A percentile compares a stretch with the other conserved stretches of the same genome.
Evolutionary conservation across 306 rosid genomes (phyloP).

Genomic region (Hippophae rhamnoides): DNA sequence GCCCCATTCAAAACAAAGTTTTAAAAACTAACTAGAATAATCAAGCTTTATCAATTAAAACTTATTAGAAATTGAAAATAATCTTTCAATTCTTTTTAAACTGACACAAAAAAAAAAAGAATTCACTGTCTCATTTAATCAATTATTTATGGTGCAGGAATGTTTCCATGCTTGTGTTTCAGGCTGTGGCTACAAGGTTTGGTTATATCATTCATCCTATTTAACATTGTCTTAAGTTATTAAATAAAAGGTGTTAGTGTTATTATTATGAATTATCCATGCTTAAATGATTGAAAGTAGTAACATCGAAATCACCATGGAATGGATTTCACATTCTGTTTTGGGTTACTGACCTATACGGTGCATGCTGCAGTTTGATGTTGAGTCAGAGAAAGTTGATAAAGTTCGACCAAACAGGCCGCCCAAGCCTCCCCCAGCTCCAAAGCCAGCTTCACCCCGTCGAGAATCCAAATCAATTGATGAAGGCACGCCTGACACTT

Average conservation of each 20-base stretch:
- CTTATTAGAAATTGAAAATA: no score
- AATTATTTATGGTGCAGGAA: constrained; percentile 37
- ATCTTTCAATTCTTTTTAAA: no score
- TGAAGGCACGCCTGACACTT: constrained; percentile 39
- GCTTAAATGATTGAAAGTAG: neutral
- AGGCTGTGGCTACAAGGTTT: constrained; percentile 90
- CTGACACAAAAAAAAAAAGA: neutral
- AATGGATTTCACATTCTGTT: no score
- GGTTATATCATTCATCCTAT: constrained; percentile 18
- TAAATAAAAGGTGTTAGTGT: no score
- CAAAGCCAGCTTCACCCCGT: constrained; percentile 36
- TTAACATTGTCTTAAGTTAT: neutral
- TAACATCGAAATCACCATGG: no score
- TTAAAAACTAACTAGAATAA: no score
- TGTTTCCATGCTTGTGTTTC: constrained; percentile 86
- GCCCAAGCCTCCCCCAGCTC: constrained; percentile 36
- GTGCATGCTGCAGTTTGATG: constrained; percentile 47
- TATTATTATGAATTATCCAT: no score
- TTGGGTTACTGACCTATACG: no score
- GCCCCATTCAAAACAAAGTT: no score
- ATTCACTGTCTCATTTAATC: constrained; percentile 4
- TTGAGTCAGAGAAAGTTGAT: constrained; percentile 34
- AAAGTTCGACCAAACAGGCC: constrained; percentile 69
- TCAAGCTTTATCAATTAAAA: no score
- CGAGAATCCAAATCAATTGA: constrained; percentile 19